Base-by-base conservation (phyloP, 148 eudicot species). In the Limonium bicolor region DNA sequence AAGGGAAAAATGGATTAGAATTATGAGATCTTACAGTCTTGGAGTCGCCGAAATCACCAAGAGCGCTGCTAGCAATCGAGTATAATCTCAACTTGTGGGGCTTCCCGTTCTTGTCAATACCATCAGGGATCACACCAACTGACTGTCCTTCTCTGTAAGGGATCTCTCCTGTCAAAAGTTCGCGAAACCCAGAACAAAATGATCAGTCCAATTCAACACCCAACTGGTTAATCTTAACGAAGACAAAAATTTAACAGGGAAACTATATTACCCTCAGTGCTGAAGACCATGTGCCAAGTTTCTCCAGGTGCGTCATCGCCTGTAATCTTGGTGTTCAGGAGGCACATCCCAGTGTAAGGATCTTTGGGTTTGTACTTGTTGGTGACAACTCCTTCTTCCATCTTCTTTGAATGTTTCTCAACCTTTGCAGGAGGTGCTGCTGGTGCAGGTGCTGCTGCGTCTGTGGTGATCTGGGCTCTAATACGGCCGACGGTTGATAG, bases 291-390 rank as follows among this genome's bases (percentile, higher is more conserved):
- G 65, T 92, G 99, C 94, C 95, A 85, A 23, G 99, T 92, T 52
- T 92, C 99, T 45, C 99, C 99, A 18, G 95, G 99, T 19, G 99
- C 95, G 76, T 85, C 94, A 53, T 85, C 99, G 3, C 74, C 95
- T 11, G 99, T 92, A 66, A 92, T 85, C 78, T 77, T 92, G 29
- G 86, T 75, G 71, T 92, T 92, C 20, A 76, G 78, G 29, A 92
- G 82, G 54, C 94, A 81, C 48, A 62, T 73, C 12, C 94, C 99
- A 54, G 56, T 34, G 70, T 76, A 92, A 36, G 99, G 99, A 7
- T 76, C 68, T 67, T 92, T 92, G 1, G 99, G 99, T 73, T 68
- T 78, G 71, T 11, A 92, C 55, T 78, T 92, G 73, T 92, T 92
- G 2, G 72, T 77, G 2, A 76, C 31, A 34, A 92, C 80, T 17